Percentiles rank a stretch among this genome's conserved stretches.
Conservation (phyloP, 1,139 yeast genomes). For the Meyerozyma elateridarum region DNA sequence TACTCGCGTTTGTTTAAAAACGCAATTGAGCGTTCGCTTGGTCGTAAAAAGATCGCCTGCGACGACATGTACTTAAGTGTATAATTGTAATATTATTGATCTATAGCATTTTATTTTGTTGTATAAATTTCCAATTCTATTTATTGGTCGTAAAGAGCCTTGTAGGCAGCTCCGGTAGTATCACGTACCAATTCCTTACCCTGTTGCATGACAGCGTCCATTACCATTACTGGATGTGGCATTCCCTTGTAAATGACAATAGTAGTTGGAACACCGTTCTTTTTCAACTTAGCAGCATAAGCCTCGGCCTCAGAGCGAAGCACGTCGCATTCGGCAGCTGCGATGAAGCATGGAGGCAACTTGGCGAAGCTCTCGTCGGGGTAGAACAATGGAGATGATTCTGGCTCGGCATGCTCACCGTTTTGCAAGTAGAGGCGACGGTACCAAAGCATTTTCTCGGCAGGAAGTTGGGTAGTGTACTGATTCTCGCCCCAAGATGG, state of each 20-base stretch:
- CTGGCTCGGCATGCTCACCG: constrained; percentile 31
- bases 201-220: constrained; percentile 39
- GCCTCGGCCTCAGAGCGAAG: constrained; percentile 42
- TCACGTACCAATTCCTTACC: constrained; percentile 34
- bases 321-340: constrained; percentile 44
- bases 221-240: constrained; percentile 48
- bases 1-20: constrained; percentile 52
- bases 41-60: constrained; percentile 45
- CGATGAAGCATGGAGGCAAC: constrained; percentile 40
- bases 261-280: constrained; percentile 32
- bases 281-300: constrained; percentile 34
- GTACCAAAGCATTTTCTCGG: constrained; percentile 48
- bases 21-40: constrained; percentile 55
- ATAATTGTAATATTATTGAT: too few species aligned
- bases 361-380: constrained; percentile 33
- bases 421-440: constrained; percentile 40
- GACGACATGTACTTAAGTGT: constrained; percentile 41
- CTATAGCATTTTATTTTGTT: too few species aligned
- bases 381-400: constrained; percentile 43
- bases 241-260: constrained; percentile 37
- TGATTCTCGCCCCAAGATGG: constrained; percentile 39
- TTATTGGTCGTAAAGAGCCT: constrained; percentile 13
- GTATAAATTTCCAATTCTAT: too few species aligned
- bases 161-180: constrained; percentile 23
- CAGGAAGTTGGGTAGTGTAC: constrained; percentile 43